phyloP scores from a whole-genome alignment of 148 eudicot species.

The Amaranthus palmeri region DNA sequence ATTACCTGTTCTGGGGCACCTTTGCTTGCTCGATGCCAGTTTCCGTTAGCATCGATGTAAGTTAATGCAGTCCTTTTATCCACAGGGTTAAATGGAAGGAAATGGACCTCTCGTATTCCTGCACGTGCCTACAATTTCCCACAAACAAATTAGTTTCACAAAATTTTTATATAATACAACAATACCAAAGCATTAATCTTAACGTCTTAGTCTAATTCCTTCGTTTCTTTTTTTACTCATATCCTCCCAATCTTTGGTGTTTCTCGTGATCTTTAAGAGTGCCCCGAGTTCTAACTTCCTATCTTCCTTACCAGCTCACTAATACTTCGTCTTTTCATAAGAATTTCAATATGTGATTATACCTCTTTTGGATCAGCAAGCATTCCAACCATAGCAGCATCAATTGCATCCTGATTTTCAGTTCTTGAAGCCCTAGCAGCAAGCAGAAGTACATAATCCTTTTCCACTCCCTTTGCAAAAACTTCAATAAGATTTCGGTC shows the following conservation, averaged over 20 bases:
- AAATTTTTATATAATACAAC: background rate
- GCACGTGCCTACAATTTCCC: slow-evolving; percentile 51
- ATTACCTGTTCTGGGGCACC: slow-evolving; percentile 87
- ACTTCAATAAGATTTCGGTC: slow-evolving; percentile 55
- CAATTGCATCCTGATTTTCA: slow-evolving; percentile 86
- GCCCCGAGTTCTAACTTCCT: too few species aligned
- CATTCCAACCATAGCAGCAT: slow-evolving; percentile 66
- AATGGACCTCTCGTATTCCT: slow-evolving; percentile 65
- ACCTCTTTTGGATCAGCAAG: slow-evolving; percentile 86
- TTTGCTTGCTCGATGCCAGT: slow-evolving; percentile 73
- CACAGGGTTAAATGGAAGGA: slow-evolving; percentile 73
- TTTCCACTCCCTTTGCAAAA: slow-evolving; percentile 59
- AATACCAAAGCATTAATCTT: too few species aligned
- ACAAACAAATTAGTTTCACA: background rate
- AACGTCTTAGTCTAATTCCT: too few species aligned
- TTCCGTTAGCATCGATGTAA: slow-evolving; percentile 50
- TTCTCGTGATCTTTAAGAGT: too few species aligned
- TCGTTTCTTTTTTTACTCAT: too few species aligned
- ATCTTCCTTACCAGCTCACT: too few species aligned
- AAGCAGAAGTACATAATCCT: slow-evolving; percentile 47
- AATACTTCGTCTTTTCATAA: too few species aligned
- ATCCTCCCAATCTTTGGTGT: too few species aligned
- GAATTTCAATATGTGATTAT: background rate
- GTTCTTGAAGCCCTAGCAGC: slow-evolving; percentile 76
- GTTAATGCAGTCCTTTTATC: slow-evolving; percentile 82